Conservation (phyloP, 805 yeast genomes). For the Teunomyces pallodes region DNA sequence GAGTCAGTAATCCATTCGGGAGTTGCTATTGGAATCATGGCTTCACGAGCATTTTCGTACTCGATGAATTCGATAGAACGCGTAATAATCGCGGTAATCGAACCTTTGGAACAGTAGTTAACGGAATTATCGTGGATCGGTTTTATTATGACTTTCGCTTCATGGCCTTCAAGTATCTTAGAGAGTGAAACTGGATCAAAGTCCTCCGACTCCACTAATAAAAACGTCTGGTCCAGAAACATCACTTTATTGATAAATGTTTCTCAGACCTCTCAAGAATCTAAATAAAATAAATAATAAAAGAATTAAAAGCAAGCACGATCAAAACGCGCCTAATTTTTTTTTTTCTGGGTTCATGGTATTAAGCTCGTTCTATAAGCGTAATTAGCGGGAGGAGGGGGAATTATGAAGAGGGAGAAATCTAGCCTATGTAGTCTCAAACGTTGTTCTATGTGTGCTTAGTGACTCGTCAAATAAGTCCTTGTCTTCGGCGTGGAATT, state of each 20-base stretch:
- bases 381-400: not conserved
- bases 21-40: conserved; percentile 65
- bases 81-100: conserved; percentile 51
- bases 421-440: conserved; percentile 9
- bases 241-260: conserved; percentile 6
- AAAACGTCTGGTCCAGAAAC: conserved; percentile 19
- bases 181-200: conserved; percentile 12
- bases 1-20: conserved; percentile 60
- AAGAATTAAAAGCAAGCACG: not conserved
- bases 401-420: not conserved
- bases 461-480: conserved; percentile 30
- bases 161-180: conserved; percentile 16
- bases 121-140: conserved; percentile 16
- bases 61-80: conserved; percentile 51
- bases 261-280: not conserved
- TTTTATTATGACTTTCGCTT: conserved; percentile 21
- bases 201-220: conserved; percentile 18
- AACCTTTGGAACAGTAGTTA: conserved; percentile 12
- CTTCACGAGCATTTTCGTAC: conserved; percentile 42
- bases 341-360: not conserved
- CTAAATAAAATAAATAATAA: not conserved
- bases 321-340: not conserved
- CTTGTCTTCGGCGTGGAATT: conserved; percentile 47
- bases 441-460: conserved; percentile 17
- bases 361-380: conserved; percentile 3